Percentiles rank a stretch among this genome's conserved stretches.
phyloP scores from a whole-genome alignment of 2,329 filamentous ascomycete species.

The Pyrenophora teres region DNA sequence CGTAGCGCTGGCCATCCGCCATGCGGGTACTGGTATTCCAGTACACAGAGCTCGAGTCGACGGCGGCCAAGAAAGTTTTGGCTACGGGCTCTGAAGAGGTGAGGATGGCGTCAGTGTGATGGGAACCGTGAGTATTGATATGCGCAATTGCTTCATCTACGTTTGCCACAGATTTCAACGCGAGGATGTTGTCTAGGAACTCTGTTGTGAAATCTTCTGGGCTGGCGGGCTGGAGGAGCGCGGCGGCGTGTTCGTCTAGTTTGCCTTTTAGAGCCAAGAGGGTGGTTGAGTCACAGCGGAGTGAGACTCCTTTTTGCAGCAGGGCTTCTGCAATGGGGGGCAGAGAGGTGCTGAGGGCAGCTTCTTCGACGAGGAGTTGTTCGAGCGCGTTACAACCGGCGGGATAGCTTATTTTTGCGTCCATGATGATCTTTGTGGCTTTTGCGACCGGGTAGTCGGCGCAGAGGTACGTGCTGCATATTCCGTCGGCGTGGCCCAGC shows the following conservation, averaged over 20 bases:
- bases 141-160: conserved; percentile 77
- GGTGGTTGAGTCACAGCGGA: conserved; percentile 76
- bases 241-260: conserved; percentile 50
- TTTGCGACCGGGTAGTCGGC: conserved; percentile 73
- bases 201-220: conserved; percentile 83
- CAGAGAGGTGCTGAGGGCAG: conserved; percentile 68
- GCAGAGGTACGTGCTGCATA: conserved; percentile 87
- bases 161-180: conserved; percentile 73
- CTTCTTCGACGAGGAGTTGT: conserved; percentile 81
- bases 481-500: conserved; percentile 90
- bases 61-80: conserved; percentile 78
- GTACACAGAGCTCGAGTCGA: conserved; percentile 92
- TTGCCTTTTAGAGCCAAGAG: conserved; percentile 64
- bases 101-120: conserved; percentile 92
- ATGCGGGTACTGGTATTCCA: conserved; percentile 97
- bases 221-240: conserved; percentile 65
- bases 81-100: conserved; percentile 71
- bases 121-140: conserved; percentile 89
- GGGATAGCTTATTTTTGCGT: conserved; percentile 92
- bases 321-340: conserved; percentile 76
- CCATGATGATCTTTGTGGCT: conserved; percentile 77
- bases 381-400: conserved; percentile 96
- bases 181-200: conserved; percentile 82
- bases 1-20: conserved; percentile 95
- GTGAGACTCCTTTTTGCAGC: conserved; percentile 73